phyloP scores from a whole-genome alignment of 352 stramenopile genomes.

The Albugo laibachii region DNA sequence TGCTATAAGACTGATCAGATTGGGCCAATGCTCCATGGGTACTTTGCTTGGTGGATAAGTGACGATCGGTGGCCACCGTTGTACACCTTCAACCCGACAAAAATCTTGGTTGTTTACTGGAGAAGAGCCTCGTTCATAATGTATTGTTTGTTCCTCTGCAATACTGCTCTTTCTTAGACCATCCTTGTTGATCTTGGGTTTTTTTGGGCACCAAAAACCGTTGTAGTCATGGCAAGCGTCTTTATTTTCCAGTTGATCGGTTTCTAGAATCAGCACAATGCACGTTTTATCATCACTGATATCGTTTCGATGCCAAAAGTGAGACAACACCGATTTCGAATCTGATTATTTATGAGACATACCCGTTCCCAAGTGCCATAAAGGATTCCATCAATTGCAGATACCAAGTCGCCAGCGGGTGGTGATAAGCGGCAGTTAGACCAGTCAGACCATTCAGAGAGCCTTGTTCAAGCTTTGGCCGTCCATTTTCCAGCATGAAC shows the following conservation, averaged over 20 bases:
- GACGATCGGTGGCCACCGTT: no score
- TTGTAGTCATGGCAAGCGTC: slow-evolving; percentile 55
- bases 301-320: slow-evolving; percentile 17
- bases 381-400: slow-evolving; percentile 65
- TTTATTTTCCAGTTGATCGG: slow-evolving; percentile 51
- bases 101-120: slow-evolving; percentile 57
- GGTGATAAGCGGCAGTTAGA: slow-evolving; percentile 52
- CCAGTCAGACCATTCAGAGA: slow-evolving; percentile 41
- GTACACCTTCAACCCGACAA: slow-evolving; percentile 14
- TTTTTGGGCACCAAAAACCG: slow-evolving; percentile 49
- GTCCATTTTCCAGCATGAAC: slow-evolving; percentile 28
- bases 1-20: slow-evolving; percentile 76
- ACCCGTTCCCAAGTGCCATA: slow-evolving; percentile 12
- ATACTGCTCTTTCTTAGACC: background rate
- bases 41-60: background rate
- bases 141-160: slow-evolving; percentile 12
- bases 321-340: background rate
- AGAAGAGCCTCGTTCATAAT: no score
- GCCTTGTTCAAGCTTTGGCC: slow-evolving; percentile 14
- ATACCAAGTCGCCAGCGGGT: slow-evolving; percentile 59
- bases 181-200: slow-evolving; percentile 27
- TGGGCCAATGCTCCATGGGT: slow-evolving; percentile 62
- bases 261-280: slow-evolving; percentile 62
- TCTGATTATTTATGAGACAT: no score
- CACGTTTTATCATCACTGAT: slow-evolving; percentile 23